phyloP scores from a whole-genome alignment of 352 stramenopile genomes.

The Globisporangium sylvaticum region DNA sequence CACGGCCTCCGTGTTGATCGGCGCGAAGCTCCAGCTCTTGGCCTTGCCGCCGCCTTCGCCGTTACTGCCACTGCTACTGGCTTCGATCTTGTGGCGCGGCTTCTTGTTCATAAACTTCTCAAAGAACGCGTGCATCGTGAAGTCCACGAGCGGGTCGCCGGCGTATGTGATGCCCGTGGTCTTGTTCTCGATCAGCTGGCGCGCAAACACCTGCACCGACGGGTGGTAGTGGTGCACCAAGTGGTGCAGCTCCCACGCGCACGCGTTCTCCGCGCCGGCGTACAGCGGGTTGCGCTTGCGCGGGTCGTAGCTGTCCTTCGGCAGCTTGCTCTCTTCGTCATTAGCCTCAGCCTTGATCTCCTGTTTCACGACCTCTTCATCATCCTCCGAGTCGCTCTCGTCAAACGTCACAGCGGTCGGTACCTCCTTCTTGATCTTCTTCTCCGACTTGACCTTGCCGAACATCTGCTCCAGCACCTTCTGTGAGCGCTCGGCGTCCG shows the following conservation, averaged over 20 bases:
- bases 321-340: not conserved
- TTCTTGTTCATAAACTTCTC: conserved; percentile 99
- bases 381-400: conserved; percentile 31
- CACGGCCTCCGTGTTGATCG: conserved; percentile 70
- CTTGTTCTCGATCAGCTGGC: conserved; percentile 63
- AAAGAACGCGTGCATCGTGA: conserved; percentile 96
- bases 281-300: conserved; percentile 88
- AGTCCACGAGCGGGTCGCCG: conserved; percentile 96
- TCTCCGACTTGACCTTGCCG: conserved; percentile 21
- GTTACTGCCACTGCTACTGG: not conserved
- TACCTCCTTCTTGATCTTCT: conserved; percentile 13
- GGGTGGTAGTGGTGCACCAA: conserved; percentile 95
- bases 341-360: conserved; percentile 1
- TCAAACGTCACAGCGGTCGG: conserved; percentile 29
- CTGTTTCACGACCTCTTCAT: conserved; percentile 5
- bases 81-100: conserved; percentile 58
- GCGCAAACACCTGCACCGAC: conserved; percentile 91
- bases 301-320: conserved; percentile 63
- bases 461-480: conserved; percentile 71
- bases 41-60: conserved; percentile 15
- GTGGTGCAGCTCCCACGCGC: conserved; percentile 92
- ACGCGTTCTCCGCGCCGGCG: conserved; percentile 60
- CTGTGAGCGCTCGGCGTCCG: conserved; percentile 44
- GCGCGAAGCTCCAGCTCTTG: conserved; percentile 69
- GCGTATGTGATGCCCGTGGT: conserved; percentile 85